Conservation (phyloP, 306 rosid species). For the Oxytropis ochrocephala region DNA sequence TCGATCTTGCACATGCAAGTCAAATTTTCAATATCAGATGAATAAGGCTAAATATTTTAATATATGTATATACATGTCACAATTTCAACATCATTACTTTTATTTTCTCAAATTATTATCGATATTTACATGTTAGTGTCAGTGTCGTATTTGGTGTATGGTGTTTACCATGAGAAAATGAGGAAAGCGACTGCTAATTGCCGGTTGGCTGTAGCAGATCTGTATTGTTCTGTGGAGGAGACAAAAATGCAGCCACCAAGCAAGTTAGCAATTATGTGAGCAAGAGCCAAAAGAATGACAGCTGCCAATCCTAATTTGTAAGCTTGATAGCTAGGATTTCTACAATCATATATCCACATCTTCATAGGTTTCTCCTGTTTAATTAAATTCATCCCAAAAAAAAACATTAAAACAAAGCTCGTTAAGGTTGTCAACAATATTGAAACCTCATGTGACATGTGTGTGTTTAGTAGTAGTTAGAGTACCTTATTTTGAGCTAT, state of each 20-base stretch:
- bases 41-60: background rate
- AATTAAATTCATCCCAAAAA: background rate
- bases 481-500: conserved; percentile 70
- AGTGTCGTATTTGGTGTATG: too few species aligned
- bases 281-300: conserved; percentile 38
- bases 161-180: conserved; percentile 65
- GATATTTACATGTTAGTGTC: too few species aligned
- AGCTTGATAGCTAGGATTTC: conserved; percentile 65
- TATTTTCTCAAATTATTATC: too few species aligned
- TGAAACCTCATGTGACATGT: background rate
- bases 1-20: background rate
- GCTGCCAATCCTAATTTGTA: conserved; percentile 79
- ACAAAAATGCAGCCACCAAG: conserved; percentile 66
- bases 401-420: background rate
- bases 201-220: conserved; percentile 38
- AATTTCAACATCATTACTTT: too few species aligned
- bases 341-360: conserved; percentile 57
- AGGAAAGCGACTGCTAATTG: conserved; percentile 45
- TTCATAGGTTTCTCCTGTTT: conserved; percentile 48
- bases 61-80: too few species aligned
- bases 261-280: conserved; percentile 53
- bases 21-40: background rate
- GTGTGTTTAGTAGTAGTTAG: background rate
- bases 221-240: conserved; percentile 30
- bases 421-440: background rate